Evolutionary conservation across 1,284 basidiomycete species (phyloP).

Genomic region (Vanrija sp.): DNA sequence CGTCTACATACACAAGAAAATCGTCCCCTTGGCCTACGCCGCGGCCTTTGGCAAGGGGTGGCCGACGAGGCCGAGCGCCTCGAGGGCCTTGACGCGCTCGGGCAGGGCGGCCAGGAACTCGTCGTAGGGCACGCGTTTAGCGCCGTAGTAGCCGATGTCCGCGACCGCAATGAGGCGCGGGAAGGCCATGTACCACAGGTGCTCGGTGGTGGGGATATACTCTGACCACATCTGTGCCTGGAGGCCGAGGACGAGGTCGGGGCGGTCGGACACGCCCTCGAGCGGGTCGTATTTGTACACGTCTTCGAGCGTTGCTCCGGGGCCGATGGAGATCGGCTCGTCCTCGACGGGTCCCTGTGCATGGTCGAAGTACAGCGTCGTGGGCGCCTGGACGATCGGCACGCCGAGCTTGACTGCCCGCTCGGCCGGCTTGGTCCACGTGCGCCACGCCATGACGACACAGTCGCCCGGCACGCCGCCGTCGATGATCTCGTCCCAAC

Average conservation of each 20-base stretch:
- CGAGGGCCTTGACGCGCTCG: conserved; percentile 10
- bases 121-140: conserved; percentile 7
- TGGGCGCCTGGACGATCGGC: conserved; percentile 11
- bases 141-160: conserved; percentile 15
- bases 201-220: conserved; percentile 12
- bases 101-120: conserved; percentile 16
- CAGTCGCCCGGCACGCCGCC: conserved; percentile 12
- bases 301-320: conserved; percentile 7
- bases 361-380: conserved; percentile 18
- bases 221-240: conserved; percentile 22
- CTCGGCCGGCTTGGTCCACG: conserved; percentile 6
- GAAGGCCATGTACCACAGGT: conserved; percentile 21
- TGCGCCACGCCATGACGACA: conserved; percentile 17
- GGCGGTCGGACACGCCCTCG: conserved; percentile 6
- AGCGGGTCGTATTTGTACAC: conserved; percentile 15
- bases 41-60: conserved; percentile 3
- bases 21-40: too few relatives aligned
- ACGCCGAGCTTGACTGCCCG: conserved; percentile 7
- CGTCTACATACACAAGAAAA: too few relatives aligned
- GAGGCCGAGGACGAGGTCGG: conserved; percentile 10
- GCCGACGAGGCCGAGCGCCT: conserved; percentile 12
- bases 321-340: conserved; percentile 12
- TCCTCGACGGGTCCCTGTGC: conserved; percentile 7
- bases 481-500: conserved; percentile 24
- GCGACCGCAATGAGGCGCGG: conserved; percentile 18